These are phyloP conservation scores for cucumber (Cucumis sativus) DNA, from an alignment of 306 rosid species.

Conservation along the genomic window DNA sequence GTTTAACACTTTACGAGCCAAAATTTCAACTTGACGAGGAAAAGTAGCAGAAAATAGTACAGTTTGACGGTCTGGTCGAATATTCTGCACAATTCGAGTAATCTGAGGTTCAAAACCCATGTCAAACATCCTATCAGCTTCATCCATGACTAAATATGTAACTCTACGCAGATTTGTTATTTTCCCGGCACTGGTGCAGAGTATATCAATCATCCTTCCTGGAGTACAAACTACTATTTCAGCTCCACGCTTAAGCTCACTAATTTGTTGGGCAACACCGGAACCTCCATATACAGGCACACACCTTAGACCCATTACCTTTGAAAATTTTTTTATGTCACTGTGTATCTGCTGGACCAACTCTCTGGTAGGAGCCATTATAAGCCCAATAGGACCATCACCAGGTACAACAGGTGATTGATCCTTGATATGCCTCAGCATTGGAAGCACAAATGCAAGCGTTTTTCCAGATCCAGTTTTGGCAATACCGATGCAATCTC, in stretches of 20 bases:
- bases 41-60: slow-evolving; percentile 90
- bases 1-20: slow-evolving; percentile 72
- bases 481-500: slow-evolving; percentile 93
- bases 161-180: slow-evolving; percentile 86
- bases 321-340: slow-evolving; percentile 71
- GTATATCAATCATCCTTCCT: slow-evolving; percentile 94
- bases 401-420: slow-evolving; percentile 85
- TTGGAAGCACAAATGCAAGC: slow-evolving; percentile 85
- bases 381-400: slow-evolving; percentile 91
- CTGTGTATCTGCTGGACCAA: slow-evolving; percentile 93
- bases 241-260: slow-evolving; percentile 93
- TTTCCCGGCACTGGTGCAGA: slow-evolving; percentile 89
- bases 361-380: slow-evolving; percentile 97
- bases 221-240: slow-evolving; percentile 97
- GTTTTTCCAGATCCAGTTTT: slow-evolving; percentile 98
- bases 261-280: slow-evolving; percentile 97
- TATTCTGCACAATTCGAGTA: slow-evolving; percentile 84
- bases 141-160: slow-evolving; percentile 88
- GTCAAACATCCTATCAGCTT: slow-evolving; percentile 98
- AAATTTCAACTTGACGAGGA: slow-evolving; percentile 85
- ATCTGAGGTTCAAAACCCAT: slow-evolving; percentile 99
- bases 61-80: slow-evolving; percentile 80
- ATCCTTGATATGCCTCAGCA: slow-evolving; percentile 98
- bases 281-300: slow-evolving; percentile 98
- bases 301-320: slow-evolving; percentile 61